A percentile compares a stretch with the other conserved stretches of the same genome.
Evolutionary conservation across 495 filamentous ascomycete genomes (phyloP).

Genomic region (Aspergillus avenaceus): DNA sequence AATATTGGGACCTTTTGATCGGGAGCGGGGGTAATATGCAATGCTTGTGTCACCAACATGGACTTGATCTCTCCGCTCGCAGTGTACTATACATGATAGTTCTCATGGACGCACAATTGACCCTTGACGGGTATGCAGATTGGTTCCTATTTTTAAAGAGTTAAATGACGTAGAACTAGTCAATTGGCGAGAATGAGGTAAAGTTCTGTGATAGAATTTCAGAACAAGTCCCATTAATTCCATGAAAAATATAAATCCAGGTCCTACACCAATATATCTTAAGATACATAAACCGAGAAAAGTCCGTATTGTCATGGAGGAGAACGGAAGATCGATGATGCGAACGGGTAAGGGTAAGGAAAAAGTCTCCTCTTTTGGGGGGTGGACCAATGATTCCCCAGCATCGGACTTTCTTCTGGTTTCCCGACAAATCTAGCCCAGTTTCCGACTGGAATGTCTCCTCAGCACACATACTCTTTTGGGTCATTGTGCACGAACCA

Average conservation of each 20-base stretch:
- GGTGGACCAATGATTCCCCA: background rate
- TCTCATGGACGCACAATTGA: background rate
- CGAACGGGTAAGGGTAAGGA: background rate
- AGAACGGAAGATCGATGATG: background rate
- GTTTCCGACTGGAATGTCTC: background rate
- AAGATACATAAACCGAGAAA: too few relatives aligned
- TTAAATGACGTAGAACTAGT: background rate
- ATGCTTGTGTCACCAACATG: background rate
- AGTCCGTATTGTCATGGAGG: background rate
- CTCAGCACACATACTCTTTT: background rate
- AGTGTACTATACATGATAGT: background rate
- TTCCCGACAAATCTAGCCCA: background rate
- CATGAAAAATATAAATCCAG: background rate
- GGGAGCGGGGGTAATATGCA: background rate
- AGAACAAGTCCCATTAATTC: background rate
- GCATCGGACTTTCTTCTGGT: background rate
- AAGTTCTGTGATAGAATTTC: too few relatives aligned
- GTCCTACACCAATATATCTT: background rate
- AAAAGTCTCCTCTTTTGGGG: background rate
- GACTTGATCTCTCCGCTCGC: background rate
- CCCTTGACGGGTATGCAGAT: background rate
- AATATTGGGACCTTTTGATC: background rate
- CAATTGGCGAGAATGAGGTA: too few relatives aligned
- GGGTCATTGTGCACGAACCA: conserved; percentile 7
- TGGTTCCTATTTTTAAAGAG: background rate